phyloP scores from a whole-genome alignment of 139 green algal genomes.

The Micromonas commoda region DNA sequence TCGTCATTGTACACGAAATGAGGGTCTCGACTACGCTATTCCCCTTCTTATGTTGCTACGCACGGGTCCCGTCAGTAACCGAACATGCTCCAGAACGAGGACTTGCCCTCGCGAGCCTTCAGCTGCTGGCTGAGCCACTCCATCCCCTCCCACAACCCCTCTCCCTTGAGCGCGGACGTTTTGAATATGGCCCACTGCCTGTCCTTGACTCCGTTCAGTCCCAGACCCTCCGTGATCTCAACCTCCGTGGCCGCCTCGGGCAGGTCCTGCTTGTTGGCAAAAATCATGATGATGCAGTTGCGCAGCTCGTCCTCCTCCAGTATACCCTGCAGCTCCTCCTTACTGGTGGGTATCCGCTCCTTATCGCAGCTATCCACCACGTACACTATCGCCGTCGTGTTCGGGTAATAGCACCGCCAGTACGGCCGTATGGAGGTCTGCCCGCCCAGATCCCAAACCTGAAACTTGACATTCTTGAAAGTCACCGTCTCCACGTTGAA shows the following conservation, averaged over 20 bases:
- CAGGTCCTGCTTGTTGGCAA: conserved; percentile 98
- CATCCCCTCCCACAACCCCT: conserved; percentile 92
- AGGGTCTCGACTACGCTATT: too few species aligned
- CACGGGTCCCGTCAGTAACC: too few species aligned
- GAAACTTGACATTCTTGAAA: conserved; percentile 99
- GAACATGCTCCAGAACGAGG: too few species aligned
- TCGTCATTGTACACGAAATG: too few species aligned
- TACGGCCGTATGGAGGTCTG: conserved; percentile 94
- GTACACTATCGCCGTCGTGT: conserved; percentile 98
- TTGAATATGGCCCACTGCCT: conserved; percentile 95
- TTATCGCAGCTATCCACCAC: conserved; percentile 93
- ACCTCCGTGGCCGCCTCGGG: conserved; percentile 84
- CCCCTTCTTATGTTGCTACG: too few species aligned
- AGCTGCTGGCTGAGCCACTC: conserved; percentile 80
- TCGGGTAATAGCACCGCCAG: conserved; percentile 99
- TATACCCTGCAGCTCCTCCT: conserved; percentile 90
- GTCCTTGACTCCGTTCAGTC: conserved; percentile 83
- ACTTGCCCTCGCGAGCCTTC: too few species aligned
- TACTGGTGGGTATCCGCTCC: conserved; percentile 80
- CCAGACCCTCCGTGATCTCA: conserved; percentile 84
- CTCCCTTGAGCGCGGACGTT: conserved; percentile 87
- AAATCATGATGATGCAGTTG: conserved; percentile 89
- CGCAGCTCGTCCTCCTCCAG: conserved; percentile 96
- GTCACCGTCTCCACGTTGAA: conserved; percentile 99
- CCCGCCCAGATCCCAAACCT: conserved; percentile 88